A percentile compares a stretch with the other conserved stretches of the same genome.
Conservation (phyloP, 2,329 filamentous ascomycete genomes). For the Trichophyton verrucosum region DNA sequence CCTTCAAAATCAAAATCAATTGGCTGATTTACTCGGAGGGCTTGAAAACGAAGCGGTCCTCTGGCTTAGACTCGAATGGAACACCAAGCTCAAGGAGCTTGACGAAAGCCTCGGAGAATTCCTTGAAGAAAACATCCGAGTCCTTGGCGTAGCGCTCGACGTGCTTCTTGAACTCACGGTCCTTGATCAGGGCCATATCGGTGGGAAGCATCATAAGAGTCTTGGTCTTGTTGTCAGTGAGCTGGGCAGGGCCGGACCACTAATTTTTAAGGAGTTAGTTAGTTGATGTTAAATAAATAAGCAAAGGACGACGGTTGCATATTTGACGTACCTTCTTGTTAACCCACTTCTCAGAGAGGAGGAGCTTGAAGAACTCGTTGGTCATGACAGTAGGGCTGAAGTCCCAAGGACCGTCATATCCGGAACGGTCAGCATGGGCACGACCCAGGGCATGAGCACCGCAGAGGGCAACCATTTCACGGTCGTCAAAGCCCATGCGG, state of each 20-base stretch:
- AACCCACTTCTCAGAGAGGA: slow-evolving; percentile 85
- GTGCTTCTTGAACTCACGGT: slow-evolving; percentile 69
- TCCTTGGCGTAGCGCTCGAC: slow-evolving; percentile 86
- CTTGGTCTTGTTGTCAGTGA: slow-evolving; percentile 77
- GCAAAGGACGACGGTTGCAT: neutral
- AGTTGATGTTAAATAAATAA: neutral
- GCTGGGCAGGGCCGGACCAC: slow-evolving; percentile 87
- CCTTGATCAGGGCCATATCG: slow-evolving; percentile 75
- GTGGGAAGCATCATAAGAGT: slow-evolving; percentile 94
- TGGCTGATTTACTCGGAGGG: slow-evolving; percentile 22
- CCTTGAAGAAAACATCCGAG: slow-evolving; percentile 82
- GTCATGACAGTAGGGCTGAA: slow-evolving; percentile 84
- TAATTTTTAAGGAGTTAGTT: slow-evolving; percentile 3
- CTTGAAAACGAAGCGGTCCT: slow-evolving; percentile 54
- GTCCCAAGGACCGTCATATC: slow-evolving; percentile 81
- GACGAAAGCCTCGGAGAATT: slow-evolving; percentile 65
- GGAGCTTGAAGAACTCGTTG: slow-evolving; percentile 86
- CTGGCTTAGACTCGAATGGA: slow-evolving; percentile 60
- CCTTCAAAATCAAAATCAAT: no score
- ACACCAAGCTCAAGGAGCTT: slow-evolving; percentile 92
- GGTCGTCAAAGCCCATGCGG: slow-evolving; percentile 96
- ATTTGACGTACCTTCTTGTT: slow-evolving; percentile 48
- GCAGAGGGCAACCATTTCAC: slow-evolving; percentile 81
- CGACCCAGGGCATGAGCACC: slow-evolving; percentile 82
- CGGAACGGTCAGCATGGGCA: slow-evolving; percentile 78